Evolutionary conservation across 2,329 filamentous ascomycete species (phyloP), one percentile per base, ranked within the genome.

Genomic region (Graphilbum sp.): DNA sequence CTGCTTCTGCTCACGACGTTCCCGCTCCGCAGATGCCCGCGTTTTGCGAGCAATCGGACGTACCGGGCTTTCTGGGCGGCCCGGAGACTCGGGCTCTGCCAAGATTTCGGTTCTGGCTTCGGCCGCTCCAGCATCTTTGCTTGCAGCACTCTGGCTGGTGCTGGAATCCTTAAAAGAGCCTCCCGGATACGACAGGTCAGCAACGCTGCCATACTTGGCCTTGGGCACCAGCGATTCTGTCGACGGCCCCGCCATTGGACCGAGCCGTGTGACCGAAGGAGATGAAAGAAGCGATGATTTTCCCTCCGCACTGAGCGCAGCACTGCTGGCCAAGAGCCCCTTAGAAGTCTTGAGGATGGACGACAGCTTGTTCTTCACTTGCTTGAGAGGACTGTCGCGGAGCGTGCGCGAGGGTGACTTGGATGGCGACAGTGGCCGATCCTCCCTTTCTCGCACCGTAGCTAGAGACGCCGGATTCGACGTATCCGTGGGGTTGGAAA

Each of bases 311-410:
- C 72, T 77, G 29, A 72, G 59, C 15, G 67, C 71, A 3, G 72
- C 73, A 47, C 73, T 88, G 47, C 81, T 92, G 16, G 79, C 84
- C 45, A 95, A 78, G 35, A 95, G 71, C 13, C 79, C 83, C 55
- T 82, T 88, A 4, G 87, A 90, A 39, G 79, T 82, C 57, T 86
- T 87, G 49, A 95, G 65, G 42, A 94, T 86, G 10, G 87, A 93
- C 34, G 88, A 92, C 35, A 96, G 66, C 54, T 86, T 92, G 51
- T 82, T 84, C 61, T 94, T 96, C 21, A 90, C 87, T 37, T 90
- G 85, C 56, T 87, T 94, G 42, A 95, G 58, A 5, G 85, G 85
- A 41, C 80, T 88, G 47, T 92, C 86, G 8, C 67, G 64, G 48
- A 72, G 64, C 35, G 54, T 61, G 39, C 71, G 60, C 5, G 67